Evolutionary conservation across 1,284 basidiomycete species (phyloP).

Genomic region (Boletus sp.): DNA sequence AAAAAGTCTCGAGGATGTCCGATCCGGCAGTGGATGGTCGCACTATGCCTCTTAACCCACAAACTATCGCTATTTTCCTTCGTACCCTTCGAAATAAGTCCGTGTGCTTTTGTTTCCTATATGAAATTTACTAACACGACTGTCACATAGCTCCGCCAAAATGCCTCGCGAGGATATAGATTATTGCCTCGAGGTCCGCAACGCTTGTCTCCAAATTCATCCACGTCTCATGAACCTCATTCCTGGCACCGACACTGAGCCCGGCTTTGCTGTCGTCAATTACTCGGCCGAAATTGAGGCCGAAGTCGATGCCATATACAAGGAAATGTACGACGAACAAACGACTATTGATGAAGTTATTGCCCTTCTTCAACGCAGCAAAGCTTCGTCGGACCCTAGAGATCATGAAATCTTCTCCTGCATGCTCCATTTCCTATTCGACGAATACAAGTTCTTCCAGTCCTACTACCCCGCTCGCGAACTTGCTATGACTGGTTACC

Average conservation of each 20-base stretch:
- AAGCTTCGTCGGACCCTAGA: constrained; percentile 76
- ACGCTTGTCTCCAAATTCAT: constrained; percentile 91
- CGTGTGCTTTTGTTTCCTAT: constrained; percentile 26
- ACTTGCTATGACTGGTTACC: constrained; percentile 91
- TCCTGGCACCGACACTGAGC: constrained; percentile 85
- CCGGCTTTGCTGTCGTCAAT: constrained; percentile 85
- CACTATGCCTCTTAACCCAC: constrained; percentile 79
- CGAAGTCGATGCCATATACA: constrained; percentile 94
- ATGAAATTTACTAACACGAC: constrained; percentile 4
- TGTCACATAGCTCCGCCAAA: constrained; percentile 48
- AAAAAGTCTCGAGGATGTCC: constrained; percentile 74
- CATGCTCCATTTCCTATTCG: constrained; percentile 98
- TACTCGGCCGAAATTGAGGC: constrained; percentile 88
- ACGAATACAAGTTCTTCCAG: constrained; percentile 99
- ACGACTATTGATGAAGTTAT: constrained; percentile 95
- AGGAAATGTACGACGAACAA: constrained; percentile 96
- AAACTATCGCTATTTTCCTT: constrained; percentile 89
- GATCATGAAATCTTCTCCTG: constrained; percentile 98
- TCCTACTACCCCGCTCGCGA: constrained; percentile 93
- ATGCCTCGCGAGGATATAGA: constrained; percentile 79
- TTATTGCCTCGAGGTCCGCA: constrained; percentile 89
- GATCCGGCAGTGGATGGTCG: constrained; percentile 75
- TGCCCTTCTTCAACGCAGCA: constrained; percentile 79
- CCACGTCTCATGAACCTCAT: constrained; percentile 95
- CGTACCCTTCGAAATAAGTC: constrained; percentile 80